Evolutionary conservation across 495 filamentous ascomycete species (phyloP).

Genomic region (Oleoguttula mirabilis): DNA sequence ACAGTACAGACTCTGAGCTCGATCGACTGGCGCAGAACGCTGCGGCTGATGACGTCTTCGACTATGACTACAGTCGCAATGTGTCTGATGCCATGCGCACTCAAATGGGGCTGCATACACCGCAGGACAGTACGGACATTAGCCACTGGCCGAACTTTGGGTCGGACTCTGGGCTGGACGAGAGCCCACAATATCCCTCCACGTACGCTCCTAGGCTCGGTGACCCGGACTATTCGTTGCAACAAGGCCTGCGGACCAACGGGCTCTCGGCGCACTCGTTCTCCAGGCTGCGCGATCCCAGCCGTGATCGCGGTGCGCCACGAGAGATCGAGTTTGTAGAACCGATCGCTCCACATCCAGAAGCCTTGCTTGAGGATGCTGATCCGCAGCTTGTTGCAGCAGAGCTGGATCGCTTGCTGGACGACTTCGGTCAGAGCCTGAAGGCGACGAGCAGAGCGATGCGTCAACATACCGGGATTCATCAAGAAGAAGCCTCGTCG

Average conservation of each 20-base stretch:
- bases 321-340: slow-evolving; percentile 27
- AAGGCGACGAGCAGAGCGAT: slow-evolving; percentile 7
- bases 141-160: slow-evolving; percentile 37
- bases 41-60: slow-evolving; percentile 4
- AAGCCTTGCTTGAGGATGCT: slow-evolving; percentile 42
- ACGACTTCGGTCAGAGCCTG: slow-evolving; percentile 12
- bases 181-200: slow-evolving; percentile 3
- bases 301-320: background rate
- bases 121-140: slow-evolving; percentile 33
- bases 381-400: slow-evolving; percentile 38
- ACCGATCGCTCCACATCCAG: slow-evolving; percentile 34
- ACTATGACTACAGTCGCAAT: slow-evolving; percentile 21
- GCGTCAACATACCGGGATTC: slow-evolving; percentile 4
- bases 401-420: slow-evolving; percentile 43
- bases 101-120: slow-evolving; percentile 42
- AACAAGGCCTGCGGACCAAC: background rate
- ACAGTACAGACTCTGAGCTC: slow-evolving; percentile 33
- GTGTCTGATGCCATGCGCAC: slow-evolving; percentile 25
- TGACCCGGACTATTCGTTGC: background rate
- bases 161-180: slow-evolving; percentile 19
- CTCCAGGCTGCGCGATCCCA: background rate
- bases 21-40: slow-evolving; percentile 18
- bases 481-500: background rate
- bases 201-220: background rate
- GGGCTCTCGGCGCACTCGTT: background rate